Evolutionary conservation across 345 rosid species (phyloP).

Genomic region (Gossypium australe): DNA sequence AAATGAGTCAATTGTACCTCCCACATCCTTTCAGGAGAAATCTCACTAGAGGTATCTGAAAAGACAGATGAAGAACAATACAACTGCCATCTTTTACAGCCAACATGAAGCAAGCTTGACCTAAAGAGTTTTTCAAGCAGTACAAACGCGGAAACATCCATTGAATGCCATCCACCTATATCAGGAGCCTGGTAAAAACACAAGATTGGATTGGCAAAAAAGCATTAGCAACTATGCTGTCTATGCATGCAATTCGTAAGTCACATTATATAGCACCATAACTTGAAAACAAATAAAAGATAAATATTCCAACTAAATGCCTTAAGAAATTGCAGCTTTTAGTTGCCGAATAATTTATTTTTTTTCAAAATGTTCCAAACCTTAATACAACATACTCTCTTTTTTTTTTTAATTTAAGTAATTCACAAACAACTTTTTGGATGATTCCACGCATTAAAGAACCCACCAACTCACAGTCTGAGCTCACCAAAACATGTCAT

Average conservation of each 20-base stretch:
- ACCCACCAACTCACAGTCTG: neutral
- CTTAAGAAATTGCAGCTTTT: neutral
- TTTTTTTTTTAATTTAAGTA: neutral
- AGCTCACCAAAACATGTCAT: neutral
- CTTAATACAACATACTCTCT: neutral
- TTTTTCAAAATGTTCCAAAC: neutral
- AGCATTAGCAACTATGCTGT: neutral
- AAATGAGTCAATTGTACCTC: constrained; percentile 48
- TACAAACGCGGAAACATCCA: constrained; percentile 31
- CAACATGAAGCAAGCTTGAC: constrained; percentile 35
- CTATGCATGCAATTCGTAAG: neutral
- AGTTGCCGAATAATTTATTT: neutral
- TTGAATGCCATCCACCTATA: constrained; percentile 29
- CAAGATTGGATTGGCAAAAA: constrained; percentile 15
- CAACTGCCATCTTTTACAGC: constrained; percentile 49
- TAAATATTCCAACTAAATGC: neutral
- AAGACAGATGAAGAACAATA: constrained; percentile 43
- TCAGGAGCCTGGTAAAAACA: constrained; percentile 38
- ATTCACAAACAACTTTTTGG: neutral
- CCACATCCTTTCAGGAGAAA: constrained; percentile 85
- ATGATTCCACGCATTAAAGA: neutral
- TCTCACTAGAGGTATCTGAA: constrained; percentile 33
- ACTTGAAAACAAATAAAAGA: neutral
- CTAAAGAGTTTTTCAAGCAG: constrained; percentile 37
- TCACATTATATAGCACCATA: neutral